phyloP scores from a whole-genome alignment of 164 flowering plant genomes.

The Vitis riparia region DNA sequence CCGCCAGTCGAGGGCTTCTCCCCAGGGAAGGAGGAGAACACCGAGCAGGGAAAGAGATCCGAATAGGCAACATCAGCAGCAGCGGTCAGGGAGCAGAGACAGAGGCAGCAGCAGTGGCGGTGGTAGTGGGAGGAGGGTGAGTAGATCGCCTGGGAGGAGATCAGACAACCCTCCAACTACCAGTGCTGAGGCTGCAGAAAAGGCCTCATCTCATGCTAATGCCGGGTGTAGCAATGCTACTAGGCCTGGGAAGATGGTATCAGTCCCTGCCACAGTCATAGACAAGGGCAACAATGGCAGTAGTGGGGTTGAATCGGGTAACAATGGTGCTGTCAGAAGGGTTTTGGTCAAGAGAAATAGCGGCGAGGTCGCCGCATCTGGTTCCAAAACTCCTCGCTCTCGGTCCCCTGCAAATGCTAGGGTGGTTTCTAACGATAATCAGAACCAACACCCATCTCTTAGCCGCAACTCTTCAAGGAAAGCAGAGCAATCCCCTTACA shows the following conservation, averaged over 20 bases:
- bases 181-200: neutral
- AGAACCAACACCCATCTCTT: constrained; percentile 49
- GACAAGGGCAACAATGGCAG: constrained; percentile 40
- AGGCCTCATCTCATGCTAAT: neutral
- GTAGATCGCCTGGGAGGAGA: constrained; percentile 83
- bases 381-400: constrained; percentile 64
- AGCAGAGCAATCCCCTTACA: constrained; percentile 76
- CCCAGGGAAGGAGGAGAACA: constrained; percentile 62
- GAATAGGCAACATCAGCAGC: constrained; percentile 20
- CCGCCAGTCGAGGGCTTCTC: constrained; percentile 38
- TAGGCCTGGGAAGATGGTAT: constrained; percentile 76
- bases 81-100: constrained; percentile 69
- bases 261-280: constrained; percentile 69
- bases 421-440: constrained; percentile 20
- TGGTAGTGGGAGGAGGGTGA: constrained; percentile 64
- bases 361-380: constrained; percentile 25
- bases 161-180: constrained; percentile 41
- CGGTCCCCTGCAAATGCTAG: constrained; percentile 64
- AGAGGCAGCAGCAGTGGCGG: constrained; percentile 29
- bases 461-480: constrained; percentile 84
- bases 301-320: constrained; percentile 8
- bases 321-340: constrained; percentile 30
- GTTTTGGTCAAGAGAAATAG: constrained; percentile 64
- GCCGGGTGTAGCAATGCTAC: neutral
- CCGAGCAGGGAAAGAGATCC: constrained; percentile 77